Conservation (phyloP, 805 yeast species). For the Starmerella bombicola region DNA sequence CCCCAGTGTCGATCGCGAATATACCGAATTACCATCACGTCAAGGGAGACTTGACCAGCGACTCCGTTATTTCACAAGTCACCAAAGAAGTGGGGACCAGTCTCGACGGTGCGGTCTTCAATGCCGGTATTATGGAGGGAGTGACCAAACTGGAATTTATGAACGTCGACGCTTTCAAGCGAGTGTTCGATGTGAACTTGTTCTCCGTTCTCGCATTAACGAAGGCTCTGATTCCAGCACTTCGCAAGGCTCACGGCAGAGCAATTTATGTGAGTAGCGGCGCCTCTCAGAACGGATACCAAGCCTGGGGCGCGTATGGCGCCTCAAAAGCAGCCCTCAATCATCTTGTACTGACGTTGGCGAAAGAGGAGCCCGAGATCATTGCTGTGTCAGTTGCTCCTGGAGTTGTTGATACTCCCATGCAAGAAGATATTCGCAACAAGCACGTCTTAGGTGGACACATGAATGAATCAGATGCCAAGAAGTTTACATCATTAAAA, state of each 20-base stretch:
- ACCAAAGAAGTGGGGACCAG: constrained; percentile 25
- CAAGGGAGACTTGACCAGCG: constrained; percentile 44
- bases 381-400: constrained; percentile 70
- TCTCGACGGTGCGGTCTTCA: constrained; percentile 41
- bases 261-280: constrained; percentile 78
- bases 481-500: constrained; percentile 55
- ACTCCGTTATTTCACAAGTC: constrained; percentile 27
- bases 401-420: constrained; percentile 83
- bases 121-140: constrained; percentile 58
- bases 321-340: constrained; percentile 84
- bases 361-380: constrained; percentile 51
- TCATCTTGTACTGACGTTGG: constrained; percentile 56
- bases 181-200: constrained; percentile 60
- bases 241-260: constrained; percentile 46
- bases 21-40: constrained; percentile 30
- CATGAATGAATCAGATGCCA: constrained; percentile 50
- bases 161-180: constrained; percentile 44
- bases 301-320: constrained; percentile 89
- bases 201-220: constrained; percentile 60
- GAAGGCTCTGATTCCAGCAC: constrained; percentile 34
- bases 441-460: constrained; percentile 35
- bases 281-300: constrained; percentile 50
- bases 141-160: constrained; percentile 40
- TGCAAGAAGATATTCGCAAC: constrained; percentile 74
- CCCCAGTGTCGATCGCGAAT: constrained; percentile 30